Conservation (phyloP, 2,329 filamentous ascomycete species). For the Aspergillus sp. region DNA sequence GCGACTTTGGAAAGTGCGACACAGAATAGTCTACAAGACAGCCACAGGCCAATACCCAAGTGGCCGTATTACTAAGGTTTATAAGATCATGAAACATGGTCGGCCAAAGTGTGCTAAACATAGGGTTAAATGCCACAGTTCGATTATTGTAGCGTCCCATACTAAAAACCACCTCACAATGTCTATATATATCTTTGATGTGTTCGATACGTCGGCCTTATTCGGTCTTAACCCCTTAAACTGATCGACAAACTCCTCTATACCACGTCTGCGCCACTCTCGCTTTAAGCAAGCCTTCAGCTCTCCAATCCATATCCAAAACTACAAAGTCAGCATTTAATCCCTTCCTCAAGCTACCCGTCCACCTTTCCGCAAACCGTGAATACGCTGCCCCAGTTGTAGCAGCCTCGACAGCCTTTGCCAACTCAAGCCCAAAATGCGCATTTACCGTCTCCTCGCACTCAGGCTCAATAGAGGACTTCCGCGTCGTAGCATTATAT, state of each 20-base stretch:
- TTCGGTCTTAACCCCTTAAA: neutral
- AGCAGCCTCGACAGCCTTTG: slow-evolving; percentile 38
- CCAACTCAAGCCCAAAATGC: slow-evolving; percentile 37
- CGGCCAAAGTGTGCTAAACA: no score
- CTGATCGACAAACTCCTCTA: slow-evolving; percentile 30
- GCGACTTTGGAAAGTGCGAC: neutral
- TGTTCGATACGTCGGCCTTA: neutral
- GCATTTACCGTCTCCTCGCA: slow-evolving; percentile 36
- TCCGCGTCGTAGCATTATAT: slow-evolving; percentile 45
- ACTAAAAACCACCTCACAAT: neutral
- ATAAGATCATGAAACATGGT: no score
- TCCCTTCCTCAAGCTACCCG: slow-evolving; percentile 35
- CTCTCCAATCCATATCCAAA: slow-evolving; percentile 38
- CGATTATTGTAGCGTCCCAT: neutral
- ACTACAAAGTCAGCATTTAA: slow-evolving; percentile 41
- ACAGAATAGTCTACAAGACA: neutral
- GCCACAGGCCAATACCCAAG: no score
- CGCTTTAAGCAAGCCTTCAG: slow-evolving; percentile 36
- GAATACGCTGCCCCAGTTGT: slow-evolving; percentile 42
- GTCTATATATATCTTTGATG: neutral
- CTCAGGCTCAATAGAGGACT: slow-evolving; percentile 37
- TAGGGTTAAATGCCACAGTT: no score
- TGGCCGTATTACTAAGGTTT: no score
- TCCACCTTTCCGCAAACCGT: slow-evolving; percentile 38
- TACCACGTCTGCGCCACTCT: slow-evolving; percentile 42